Conservation (phyloP, 805 yeast species). For the Starmerella etchellsii region DNA sequence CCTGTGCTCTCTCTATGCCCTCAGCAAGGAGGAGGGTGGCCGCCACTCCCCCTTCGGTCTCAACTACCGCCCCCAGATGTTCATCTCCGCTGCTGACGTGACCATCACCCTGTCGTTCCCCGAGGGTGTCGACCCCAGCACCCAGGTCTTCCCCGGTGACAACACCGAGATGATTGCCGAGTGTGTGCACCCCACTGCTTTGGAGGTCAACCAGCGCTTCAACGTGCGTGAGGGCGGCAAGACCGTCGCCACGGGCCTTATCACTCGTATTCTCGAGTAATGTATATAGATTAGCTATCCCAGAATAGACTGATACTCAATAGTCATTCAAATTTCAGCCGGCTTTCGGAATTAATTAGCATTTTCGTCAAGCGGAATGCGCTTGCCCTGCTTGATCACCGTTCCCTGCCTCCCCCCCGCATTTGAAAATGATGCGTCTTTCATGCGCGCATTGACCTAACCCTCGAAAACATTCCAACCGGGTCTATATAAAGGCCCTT, state of each 20-base stretch:
- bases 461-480: no score
- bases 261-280: constrained; percentile 74
- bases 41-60: constrained; percentile 96
- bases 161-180: constrained; percentile 91
- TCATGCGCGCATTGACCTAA: no score
- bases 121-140: constrained; percentile 66
- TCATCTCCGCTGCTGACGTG: constrained; percentile 91
- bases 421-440: no score
- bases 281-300: constrained; percentile 18
- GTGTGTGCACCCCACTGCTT: constrained; percentile 78
- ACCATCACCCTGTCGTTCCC: constrained; percentile 88
- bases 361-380: no score
- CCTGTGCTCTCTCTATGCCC: constrained; percentile 82
- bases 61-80: constrained; percentile 97
- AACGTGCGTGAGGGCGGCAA: constrained; percentile 99
- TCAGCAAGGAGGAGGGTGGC: constrained; percentile 98
- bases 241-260: constrained; percentile 97
- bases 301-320: no score
- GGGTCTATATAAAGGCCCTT: no score
- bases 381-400: no score
- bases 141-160: constrained; percentile 96
- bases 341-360: no score
- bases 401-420: no score
- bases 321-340: no score
- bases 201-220: constrained; percentile 96